Conservation (phyloP, 129 eudicot genomes). For the Flaveria brownii region DNA sequence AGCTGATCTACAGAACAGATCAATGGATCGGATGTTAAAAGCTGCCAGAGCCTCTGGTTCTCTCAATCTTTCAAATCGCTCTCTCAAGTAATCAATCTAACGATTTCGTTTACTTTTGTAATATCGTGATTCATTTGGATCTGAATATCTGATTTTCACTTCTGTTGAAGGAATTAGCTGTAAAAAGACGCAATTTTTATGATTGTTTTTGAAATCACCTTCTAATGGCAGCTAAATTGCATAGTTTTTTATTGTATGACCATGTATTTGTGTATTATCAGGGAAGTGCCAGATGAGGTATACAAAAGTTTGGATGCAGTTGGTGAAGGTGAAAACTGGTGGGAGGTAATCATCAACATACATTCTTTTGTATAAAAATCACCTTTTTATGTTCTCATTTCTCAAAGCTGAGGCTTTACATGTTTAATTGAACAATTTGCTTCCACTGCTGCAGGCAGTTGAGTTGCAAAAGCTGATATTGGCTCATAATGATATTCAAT, state of each 20-base stretch:
- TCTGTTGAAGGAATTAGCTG: background rate
- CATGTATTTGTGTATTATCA: conserved; percentile 22
- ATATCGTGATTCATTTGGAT: background rate
- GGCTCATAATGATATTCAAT: conserved; percentile 89
- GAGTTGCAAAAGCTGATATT: conserved; percentile 93
- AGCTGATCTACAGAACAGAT: conserved; percentile 20
- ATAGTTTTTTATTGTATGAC: background rate
- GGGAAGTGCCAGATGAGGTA: conserved; percentile 90
- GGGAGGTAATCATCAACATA: conserved; percentile 68
- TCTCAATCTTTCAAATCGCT: conserved; percentile 88
- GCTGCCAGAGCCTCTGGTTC: conserved; percentile 95
- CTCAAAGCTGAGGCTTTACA: background rate
- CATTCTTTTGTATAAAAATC: no score
- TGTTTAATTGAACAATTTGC: background rate
- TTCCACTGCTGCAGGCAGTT: conserved; percentile 60
- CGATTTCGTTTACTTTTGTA: conserved; percentile 2
- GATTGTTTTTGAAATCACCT: background rate
- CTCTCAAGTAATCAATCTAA: conserved; percentile 56
- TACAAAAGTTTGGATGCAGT: conserved; percentile 84
- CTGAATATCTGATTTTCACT: background rate
- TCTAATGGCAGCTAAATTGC: background rate
- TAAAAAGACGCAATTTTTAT: background rate
- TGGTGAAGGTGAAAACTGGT: conserved; percentile 93
- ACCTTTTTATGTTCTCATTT: background rate
- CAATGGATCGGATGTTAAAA: conserved; percentile 85